Base-by-base conservation (phyloP, 352 stramenopile species). In the Elongisporangium prolatum region DNA sequence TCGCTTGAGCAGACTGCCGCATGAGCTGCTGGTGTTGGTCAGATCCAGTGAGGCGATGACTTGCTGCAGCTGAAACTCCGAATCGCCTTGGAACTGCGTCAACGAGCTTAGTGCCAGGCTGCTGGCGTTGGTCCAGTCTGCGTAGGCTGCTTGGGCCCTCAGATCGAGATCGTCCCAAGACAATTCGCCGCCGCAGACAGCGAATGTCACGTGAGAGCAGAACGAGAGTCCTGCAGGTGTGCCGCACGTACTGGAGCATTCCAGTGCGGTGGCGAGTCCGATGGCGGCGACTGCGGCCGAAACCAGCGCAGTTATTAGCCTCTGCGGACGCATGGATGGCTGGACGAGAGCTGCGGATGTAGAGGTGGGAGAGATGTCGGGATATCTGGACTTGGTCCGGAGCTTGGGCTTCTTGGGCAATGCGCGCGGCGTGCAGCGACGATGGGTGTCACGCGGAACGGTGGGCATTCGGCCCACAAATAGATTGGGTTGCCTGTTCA, bases 141-240 rank as follows among this genome's bases (percentile, higher is more conserved):
- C 65, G 64, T 81, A 91, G 6, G 73, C 67, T 25, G 54, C 54
- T 17, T 61, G 52, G 9, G 84, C 81, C 6, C 61, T 57, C 16
- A 58, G 44, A 48, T 94, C 84, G 21, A 88, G 71, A 37, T 86
- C 74, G 17, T 86, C 72, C 57, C 80, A 94, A 17, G 77, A 84
- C 18, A 67, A 65, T 28, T 91, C 73, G 20, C 65, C 65, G 11
- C 69, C 62, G 48, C 84, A 94, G 21, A 90, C 80, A 0, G 79
- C 61, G 61, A 90, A 94, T 11, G 70, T 80, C n/a, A 94, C 77
- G 59, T 92, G 74, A 18, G 80, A 88, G 72, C 84, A 94, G 57
- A 94, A 94, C 20, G 71, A 65, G 54, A 92, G 75, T 1, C 71
- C 75, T 0, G 82, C 84, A 11, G 84, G 84, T 20, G 75, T 92